Conservation (phyloP, 2,329 filamentous ascomycete genomes). For the Cercospora sojina region DNA sequence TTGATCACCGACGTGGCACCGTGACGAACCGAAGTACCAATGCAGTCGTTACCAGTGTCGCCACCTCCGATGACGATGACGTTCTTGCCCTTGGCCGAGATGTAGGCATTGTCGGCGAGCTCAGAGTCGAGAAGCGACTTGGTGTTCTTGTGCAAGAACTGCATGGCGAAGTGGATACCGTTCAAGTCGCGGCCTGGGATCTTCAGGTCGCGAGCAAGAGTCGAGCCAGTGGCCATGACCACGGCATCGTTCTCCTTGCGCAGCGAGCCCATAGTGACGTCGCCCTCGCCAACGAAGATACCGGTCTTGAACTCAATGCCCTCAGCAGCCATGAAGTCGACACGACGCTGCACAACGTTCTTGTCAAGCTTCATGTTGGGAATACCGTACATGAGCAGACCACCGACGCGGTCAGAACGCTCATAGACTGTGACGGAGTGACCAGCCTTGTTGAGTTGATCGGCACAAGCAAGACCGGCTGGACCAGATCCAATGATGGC, state of each 20-base stretch:
- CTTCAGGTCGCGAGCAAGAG: constrained; percentile 86
- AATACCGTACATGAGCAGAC: constrained; percentile 96
- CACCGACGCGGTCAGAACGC: constrained; percentile 84
- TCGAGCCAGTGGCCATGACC: constrained; percentile 87
- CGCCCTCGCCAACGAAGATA: constrained; percentile 72
- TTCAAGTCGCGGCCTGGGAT: constrained; percentile 85
- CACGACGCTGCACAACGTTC: constrained; percentile 90
- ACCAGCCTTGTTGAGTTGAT: constrained; percentile 91
- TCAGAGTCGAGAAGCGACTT: constrained; percentile 94
- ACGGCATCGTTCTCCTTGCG: constrained; percentile 76
- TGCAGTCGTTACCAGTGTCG: constrained; percentile 97
- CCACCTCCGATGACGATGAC: constrained; percentile 96
- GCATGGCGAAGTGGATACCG: constrained; percentile 94
- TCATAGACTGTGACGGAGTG: constrained; percentile 89
- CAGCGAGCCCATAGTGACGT: constrained; percentile 67
- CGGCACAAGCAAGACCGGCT: constrained; percentile 82
- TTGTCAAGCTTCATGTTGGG: constrained; percentile 99
- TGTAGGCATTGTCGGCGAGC: constrained; percentile 78
- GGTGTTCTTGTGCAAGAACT: constrained; percentile 96
- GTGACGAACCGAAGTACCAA: constrained; percentile 92
- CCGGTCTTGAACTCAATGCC: constrained; percentile 80
- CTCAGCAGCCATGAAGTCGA: constrained; percentile 90
- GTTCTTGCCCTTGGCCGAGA: constrained; percentile 92
- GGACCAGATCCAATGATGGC: constrained; percentile 91
- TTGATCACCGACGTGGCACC: constrained; percentile 95